Evolutionary conservation across 2,329 filamentous ascomycete genomes (phyloP).

Genomic region (Neopestalotiopsis sp.): DNA sequence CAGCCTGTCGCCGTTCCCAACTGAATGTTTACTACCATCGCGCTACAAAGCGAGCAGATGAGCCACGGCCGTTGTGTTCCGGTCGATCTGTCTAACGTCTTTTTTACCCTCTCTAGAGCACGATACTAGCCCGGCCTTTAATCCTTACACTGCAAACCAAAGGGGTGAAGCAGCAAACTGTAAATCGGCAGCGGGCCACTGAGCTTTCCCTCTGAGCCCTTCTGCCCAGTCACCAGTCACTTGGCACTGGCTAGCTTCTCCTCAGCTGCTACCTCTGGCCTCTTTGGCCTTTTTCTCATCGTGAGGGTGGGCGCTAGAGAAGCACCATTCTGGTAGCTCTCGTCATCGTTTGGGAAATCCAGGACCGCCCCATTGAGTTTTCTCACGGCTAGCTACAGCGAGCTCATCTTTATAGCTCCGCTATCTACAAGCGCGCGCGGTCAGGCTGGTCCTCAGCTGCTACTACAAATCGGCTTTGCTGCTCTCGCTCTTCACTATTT

Average conservation of each 20-base stretch:
- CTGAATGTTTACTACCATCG: not conserved
- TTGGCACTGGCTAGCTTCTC: not conserved
- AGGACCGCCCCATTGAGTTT: not conserved
- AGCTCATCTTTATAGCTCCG: slow-evolving; percentile 1
- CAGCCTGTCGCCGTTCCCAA: not conserved
- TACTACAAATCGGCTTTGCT: not conserved
- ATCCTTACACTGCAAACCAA: not conserved
- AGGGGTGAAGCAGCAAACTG: slow-evolving; percentile 7
- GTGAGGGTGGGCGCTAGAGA: slow-evolving; percentile 18
- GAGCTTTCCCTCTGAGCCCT: not conserved
- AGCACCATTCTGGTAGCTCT: slow-evolving; percentile 20
- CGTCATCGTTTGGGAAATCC: slow-evolving; percentile 12
- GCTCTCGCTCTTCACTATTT: not conserved
- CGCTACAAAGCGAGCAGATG: not conserved
- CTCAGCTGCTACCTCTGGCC: not conserved
- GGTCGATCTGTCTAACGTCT: slow-evolving; percentile 1
- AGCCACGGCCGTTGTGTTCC: not conserved
- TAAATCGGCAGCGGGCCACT: slow-evolving; percentile 1
- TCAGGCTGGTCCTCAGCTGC: not conserved
- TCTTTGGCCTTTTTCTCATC: slow-evolving; percentile 1
- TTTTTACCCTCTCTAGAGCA: not conserved
- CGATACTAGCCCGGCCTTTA: not conserved
- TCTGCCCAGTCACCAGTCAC: not conserved
- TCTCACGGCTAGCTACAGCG: not conserved
- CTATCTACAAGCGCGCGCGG: not conserved